Evolutionary conservation across 352 stramenopile species (phyloP).

Genomic region (Aphanomyces invadans): DNA sequence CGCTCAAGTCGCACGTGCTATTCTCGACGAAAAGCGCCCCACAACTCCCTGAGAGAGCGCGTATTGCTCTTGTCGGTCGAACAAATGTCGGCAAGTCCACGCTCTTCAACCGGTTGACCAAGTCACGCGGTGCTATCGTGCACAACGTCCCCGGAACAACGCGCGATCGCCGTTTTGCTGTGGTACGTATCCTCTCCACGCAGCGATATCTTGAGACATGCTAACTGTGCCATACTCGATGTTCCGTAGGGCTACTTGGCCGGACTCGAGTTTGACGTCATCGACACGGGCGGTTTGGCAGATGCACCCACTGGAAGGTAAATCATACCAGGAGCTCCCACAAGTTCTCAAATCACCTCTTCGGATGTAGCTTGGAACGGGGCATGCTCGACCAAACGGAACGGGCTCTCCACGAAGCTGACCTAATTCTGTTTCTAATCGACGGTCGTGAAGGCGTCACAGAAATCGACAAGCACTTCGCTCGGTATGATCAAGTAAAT

Average conservation of each 20-base stretch:
- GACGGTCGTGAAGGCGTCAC: conserved; percentile 72
- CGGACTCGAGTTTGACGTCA: conserved; percentile 70
- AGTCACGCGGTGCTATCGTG: conserved; percentile 67
- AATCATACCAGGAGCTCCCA: too few relatives aligned
- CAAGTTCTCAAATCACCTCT: neutral
- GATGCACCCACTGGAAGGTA: conserved; percentile 53
- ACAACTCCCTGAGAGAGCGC: conserved; percentile 21
- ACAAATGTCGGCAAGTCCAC: conserved; percentile 83
- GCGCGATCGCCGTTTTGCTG: conserved; percentile 62
- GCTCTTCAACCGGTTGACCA: conserved; percentile 78
- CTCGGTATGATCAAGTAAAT: conserved; percentile 29
- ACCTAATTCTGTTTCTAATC: conserved; percentile 74
- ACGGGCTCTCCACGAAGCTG: conserved; percentile 62
- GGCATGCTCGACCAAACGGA: conserved; percentile 75
- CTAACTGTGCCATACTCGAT: too few relatives aligned
- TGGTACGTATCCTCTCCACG: too few relatives aligned
- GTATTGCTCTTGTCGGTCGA: conserved; percentile 68
- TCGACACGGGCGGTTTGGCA: conserved; percentile 73
- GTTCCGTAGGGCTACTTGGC: conserved; percentile 39
- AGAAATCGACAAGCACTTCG: conserved; percentile 71
- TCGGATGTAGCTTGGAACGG: conserved; percentile 40
- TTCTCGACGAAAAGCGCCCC: neutral
- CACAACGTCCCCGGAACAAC: conserved; percentile 77
- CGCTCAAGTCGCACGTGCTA: neutral
- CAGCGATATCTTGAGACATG: too few relatives aligned